Base-by-base conservation (phyloP, 2,329 filamentous ascomycete species). In the Seiridium cupressi region DNA sequence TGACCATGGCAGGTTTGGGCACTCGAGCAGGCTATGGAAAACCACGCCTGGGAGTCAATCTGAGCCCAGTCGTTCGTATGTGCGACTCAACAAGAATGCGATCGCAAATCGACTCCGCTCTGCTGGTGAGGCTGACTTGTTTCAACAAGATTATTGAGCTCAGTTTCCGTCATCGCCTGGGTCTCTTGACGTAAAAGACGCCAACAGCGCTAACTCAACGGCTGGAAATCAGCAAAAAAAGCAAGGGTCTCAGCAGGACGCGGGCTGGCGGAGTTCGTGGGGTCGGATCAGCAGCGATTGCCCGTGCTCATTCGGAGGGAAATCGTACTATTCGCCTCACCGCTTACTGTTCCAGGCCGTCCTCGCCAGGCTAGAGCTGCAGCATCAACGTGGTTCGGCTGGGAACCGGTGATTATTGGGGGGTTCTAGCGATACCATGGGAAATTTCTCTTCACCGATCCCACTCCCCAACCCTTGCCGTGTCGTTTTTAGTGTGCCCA, bases 371-470 rank as follows among this genome's bases (percentile, higher is more conserved):
- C 34, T 18, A 54, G 48, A 49, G n/a, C 18, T 58, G 56, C 46
- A 58, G 35, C n/a, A 9, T 46, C 46, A 58, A 58, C 47, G 44
- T 58, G 56, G 44, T 44, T 34, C 46, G 42, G 26, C 26, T 51
- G 34, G 44, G 56, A 8, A 46, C 18, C 13, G 44, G n/a, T 51
- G 18, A 35, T 49, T 51, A 44, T 13, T 44, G 56, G 56, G 18
- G 18, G 18, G 18, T 26, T 26, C 32, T 57, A 57, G 55, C 44
- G 55, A 32, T 44, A 32, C 55, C 61, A 60, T 62, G 64, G 62
- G 63, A 68, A 69, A 67, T 68, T 69, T 69, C 66, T 65, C 63
- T 66, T 68, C 66, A 66, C 68, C 63, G 65, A 58, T 67, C 60
- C 55, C 60, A 62, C 61, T 34, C n/a, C 32, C 18, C 18, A 26